These are phyloP conservation scores for Penicillium paradoxum DNA, from an alignment of 495 filamentous ascomycete genomes.

Conservation along the genomic window DNA sequence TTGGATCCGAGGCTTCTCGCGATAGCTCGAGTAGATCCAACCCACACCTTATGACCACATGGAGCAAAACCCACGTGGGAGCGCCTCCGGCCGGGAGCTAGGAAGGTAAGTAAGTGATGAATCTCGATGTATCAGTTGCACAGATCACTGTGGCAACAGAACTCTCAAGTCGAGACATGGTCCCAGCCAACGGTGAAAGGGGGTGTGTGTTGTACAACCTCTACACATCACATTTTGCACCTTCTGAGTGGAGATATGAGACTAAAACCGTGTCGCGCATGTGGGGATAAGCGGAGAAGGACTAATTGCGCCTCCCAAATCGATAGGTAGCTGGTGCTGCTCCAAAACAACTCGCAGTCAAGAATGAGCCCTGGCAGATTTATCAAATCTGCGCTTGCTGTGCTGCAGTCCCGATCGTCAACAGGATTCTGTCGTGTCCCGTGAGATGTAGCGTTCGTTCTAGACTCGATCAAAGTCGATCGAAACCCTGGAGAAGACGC, in stretches of 20 bases:
- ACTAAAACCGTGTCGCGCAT: conserved; percentile 4
- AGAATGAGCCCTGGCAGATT: background rate
- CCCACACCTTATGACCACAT: conserved; percentile 5
- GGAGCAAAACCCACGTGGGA: conserved; percentile 9
- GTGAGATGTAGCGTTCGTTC: background rate
- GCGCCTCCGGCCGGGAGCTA: background rate
- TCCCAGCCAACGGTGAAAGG: conserved; percentile 7
- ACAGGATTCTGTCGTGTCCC: background rate
- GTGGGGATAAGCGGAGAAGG: background rate
- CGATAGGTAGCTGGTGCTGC: background rate
- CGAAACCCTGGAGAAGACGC: background rate
- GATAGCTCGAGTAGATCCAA: background rate
- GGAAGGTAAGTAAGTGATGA: background rate
- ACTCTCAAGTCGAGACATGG: background rate
- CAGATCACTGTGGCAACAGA: conserved; percentile 4
- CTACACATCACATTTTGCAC: conserved; percentile 22
- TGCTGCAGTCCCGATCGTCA: background rate
- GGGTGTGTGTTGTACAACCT: conserved; percentile 14
- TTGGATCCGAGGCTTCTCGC: too few species aligned
- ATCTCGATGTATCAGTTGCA: conserved; percentile 20
- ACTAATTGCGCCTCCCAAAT: conserved; percentile 1
- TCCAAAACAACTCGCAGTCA: background rate
- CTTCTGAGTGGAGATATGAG: conserved; percentile 1
- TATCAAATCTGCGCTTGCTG: background rate
- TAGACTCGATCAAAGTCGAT: background rate